Evolutionary conservation across 2,329 filamentous ascomycete species (phyloP).

Genomic region (Sclerotinia spermophila): DNA sequence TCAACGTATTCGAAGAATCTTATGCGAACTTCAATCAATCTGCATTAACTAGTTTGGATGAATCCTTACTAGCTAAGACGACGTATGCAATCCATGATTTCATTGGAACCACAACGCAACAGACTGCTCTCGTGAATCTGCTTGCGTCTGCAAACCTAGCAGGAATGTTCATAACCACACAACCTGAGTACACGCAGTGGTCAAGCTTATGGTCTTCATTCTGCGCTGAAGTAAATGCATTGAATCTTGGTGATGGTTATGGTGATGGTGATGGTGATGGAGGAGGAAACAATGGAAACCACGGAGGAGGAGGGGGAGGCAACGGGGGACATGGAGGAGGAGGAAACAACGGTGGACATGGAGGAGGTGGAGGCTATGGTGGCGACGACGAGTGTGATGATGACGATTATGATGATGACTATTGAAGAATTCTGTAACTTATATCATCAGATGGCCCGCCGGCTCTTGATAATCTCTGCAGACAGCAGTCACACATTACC

Average conservation of each 20-base stretch:
- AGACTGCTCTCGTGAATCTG: constrained; percentile 23
- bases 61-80: constrained; percentile 22
- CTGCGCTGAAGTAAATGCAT: constrained; percentile 21
- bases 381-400: not conserved
- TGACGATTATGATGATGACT: not conserved
- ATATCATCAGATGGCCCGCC: not conserved
- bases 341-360: not conserved
- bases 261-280: not conserved
- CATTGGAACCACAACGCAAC: constrained; percentile 12
- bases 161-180: constrained; percentile 26
- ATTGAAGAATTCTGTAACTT: not conserved
- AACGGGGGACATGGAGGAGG: not conserved
- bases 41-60: constrained; percentile 15
- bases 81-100: constrained; percentile 28
- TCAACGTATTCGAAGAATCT: constrained; percentile 27
- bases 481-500: not conserved
- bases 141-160: constrained; percentile 24
- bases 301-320: not conserved
- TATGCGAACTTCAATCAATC: constrained; percentile 23
- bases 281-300: not conserved
- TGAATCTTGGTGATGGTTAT: not conserved
- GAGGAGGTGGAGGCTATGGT: not conserved
- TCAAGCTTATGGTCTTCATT: constrained; percentile 21
- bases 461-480: not conserved
- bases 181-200: constrained; percentile 22